Base-by-base conservation (phyloP, 768 basidiomycete genomes). In the Gloeopeniophorella convolvens region DNA sequence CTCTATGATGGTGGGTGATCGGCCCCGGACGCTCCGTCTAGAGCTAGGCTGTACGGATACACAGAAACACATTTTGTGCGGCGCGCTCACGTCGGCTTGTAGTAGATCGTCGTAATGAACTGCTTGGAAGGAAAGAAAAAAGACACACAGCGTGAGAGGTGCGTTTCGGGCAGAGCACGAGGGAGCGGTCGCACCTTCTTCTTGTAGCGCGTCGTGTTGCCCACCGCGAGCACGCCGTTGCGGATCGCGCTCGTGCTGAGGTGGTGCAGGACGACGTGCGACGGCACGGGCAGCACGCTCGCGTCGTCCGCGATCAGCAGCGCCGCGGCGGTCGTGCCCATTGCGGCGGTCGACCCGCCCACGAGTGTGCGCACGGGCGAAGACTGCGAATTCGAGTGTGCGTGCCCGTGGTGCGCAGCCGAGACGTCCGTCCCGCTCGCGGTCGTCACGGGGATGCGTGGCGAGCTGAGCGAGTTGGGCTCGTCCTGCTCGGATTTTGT, bases 231-330 rank as follows among this genome's bases (percentile, higher is more conserved):
- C 39, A 95, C 90, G 6, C 91, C 93, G 65, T 93, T 93, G 66
- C 82, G 76, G 54, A 98, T 98, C 44, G 94, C 93, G 61, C 91
- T 95, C 54, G 94, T 96, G 55, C 89, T 89, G 60, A 98, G 68
- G 67, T 98, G 94, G 60, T 96, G 92, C 56, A 98, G 71, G 20
- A 97, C 91, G 31, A 91, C 90, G 70, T 97, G 94, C 31, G 82
- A 86, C 18, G 94, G 94, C 18, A 96, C 90, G 13, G 95, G 86
- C 55, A 98, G 67, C 49, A 98, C 91, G 41, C 84, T 85, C 44
- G 80, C 86, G 62, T 98, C 94, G 66, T 98, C 94, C 15, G 82
- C 78, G 61, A 83, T 57, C n/a, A 76, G 70, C 0, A 61, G 59
- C 6, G 63, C 69, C 11, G 56, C 18, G 42, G 48, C 39, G 24